Evolutionary conservation across 805 yeast genomes (phyloP).

Genomic region (Ogataea methanolica): DNA sequence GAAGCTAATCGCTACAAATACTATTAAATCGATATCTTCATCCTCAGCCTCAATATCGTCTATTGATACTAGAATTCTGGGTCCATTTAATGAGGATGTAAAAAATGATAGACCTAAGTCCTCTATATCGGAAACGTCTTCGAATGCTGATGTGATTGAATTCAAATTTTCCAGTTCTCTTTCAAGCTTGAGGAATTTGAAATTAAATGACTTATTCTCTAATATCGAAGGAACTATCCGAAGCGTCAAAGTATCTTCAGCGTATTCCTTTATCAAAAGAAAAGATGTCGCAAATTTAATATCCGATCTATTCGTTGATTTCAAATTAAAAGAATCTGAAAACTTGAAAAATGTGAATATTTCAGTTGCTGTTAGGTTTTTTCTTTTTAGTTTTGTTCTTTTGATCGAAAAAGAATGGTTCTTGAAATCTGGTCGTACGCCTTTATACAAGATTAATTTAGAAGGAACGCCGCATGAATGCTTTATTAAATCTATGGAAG

Average conservation of each 20-base stretch:
- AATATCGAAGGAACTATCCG: constrained; percentile 8
- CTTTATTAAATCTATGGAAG: constrained; percentile 6
- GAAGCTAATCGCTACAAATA: constrained; percentile 13
- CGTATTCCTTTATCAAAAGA: constrained; percentile 12
- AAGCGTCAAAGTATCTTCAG: constrained; percentile 6
- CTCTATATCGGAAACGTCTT: neutral
- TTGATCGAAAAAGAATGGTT: constrained; percentile 15
- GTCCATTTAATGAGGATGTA: neutral
- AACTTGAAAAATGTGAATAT: neutral
- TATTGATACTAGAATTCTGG: neutral
- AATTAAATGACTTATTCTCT: constrained; percentile 6
- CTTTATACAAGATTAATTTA: constrained; percentile 13
- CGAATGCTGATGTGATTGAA: neutral
- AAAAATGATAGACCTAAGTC: no score
- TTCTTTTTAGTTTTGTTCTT: constrained; percentile 12
- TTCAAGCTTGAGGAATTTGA: constrained; percentile 9
- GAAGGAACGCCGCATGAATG: constrained; percentile 2
- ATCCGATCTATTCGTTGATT: constrained; percentile 5
- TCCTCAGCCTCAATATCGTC: neutral
- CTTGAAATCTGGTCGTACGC: constrained; percentile 8
- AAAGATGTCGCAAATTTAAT: constrained; percentile 6
- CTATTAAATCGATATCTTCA: constrained; percentile 12
- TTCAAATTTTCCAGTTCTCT: constrained; percentile 1
- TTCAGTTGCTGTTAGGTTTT: constrained; percentile 10
- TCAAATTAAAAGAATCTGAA: constrained; percentile 1